These are phyloP conservation scores for Pelagomonas calceolata DNA, from an alignment of 108 stramenopile species.

Conservation along the genomic window DNA sequence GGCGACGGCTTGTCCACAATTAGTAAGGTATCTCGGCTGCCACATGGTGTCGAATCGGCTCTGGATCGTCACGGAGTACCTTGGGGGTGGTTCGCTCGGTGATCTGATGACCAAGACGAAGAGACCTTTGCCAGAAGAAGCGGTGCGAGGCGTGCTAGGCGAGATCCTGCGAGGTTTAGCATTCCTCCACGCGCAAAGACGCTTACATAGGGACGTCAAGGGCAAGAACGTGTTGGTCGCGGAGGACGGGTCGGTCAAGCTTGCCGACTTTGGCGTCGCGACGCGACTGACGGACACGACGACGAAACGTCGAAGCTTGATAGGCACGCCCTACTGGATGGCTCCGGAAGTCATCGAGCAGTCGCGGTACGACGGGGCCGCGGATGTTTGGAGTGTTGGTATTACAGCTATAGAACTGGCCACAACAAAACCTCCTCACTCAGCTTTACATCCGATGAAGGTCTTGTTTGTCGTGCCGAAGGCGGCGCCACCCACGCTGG, in stretches of 20 bases:
- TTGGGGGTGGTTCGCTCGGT: background rate
- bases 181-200: background rate
- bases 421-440: conserved; percentile 92
- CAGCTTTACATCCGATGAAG: conserved; percentile 73
- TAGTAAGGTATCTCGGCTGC: background rate
- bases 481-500: background rate
- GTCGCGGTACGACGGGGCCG: conserved; percentile 85
- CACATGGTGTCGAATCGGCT: background rate
- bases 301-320: conserved; percentile 89
- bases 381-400: conserved; percentile 94
- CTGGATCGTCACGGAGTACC: conserved; percentile 1
- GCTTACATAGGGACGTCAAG: conserved; percentile 80
- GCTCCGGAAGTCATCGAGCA: conserved; percentile 91
- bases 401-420: conserved; percentile 96
- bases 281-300: conserved; percentile 82
- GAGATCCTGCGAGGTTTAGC: background rate
- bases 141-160: background rate
- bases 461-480: background rate
- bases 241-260: conserved; percentile 68
- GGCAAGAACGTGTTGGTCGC: conserved; percentile 85
- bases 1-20: background rate
- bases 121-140: background rate
- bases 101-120: background rate
- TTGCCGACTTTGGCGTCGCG: conserved; percentile 84
- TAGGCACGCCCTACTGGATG: conserved; percentile 99